A percentile compares a stretch with the other conserved stretches of the same genome.
Evolutionary conservation across 2,329 filamentous ascomycete species (phyloP).

Genomic region (Alternaria sp.): DNA sequence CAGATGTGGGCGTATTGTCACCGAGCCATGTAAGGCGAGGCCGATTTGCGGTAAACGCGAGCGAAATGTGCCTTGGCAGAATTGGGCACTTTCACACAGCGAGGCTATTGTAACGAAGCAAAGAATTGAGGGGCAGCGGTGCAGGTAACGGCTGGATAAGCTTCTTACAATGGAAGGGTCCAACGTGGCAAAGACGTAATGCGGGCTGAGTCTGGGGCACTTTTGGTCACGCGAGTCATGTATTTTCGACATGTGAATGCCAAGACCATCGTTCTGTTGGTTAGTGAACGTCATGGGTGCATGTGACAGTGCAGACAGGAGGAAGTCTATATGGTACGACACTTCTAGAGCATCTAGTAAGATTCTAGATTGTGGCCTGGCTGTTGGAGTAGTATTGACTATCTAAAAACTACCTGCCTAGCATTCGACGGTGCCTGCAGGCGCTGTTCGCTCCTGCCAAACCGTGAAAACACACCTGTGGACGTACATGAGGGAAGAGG

Average conservation of each 20-base stretch:
- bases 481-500: constrained; percentile 5
- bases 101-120: not conserved
- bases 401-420: constrained; percentile 4
- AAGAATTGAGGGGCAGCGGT: not conserved
- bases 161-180: not conserved
- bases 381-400: constrained; percentile 15
- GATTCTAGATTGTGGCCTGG: constrained; percentile 1
- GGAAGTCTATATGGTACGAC: not conserved
- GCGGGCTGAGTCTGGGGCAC: constrained; percentile 14
- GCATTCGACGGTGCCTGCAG: constrained; percentile 5
- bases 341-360: not conserved
- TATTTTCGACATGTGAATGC: constrained; percentile 33
- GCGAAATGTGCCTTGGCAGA: constrained; percentile 4
- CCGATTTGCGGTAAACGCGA: not conserved
- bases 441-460: constrained; percentile 3
- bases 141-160: not conserved
- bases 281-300: constrained; percentile 5
- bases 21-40: constrained; percentile 23
- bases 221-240: constrained; percentile 25
- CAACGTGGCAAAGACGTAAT: constrained; percentile 11
- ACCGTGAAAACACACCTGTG: constrained; percentile 5
- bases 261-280: constrained; percentile 19
- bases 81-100: not conserved
- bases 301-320: constrained; percentile 4
- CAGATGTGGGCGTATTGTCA: constrained; percentile 19